Evolutionary conservation across 805 yeast genomes (phyloP).

Genomic region (Nakazawaea populi): DNA sequence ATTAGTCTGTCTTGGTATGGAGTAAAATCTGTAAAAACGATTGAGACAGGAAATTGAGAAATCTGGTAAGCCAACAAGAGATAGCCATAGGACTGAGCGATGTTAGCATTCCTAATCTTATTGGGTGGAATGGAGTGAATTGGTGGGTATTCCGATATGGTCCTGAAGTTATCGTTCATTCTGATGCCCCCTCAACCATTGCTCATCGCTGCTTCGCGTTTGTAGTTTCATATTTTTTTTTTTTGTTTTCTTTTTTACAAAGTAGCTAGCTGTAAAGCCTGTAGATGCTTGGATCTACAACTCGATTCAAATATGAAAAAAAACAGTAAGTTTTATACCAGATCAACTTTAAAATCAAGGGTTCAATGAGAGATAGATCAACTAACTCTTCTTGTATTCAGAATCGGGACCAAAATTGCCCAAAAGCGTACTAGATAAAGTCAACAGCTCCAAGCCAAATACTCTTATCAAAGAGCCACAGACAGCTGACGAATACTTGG

Average conservation of each 20-base stretch:
- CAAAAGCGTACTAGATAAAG: conserved; percentile 9
- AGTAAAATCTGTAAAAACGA: conserved; percentile 7
- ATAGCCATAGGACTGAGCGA: neutral
- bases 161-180: neutral
- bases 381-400: neutral
- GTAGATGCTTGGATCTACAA: too few species aligned
- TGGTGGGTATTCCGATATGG: conserved; percentile 3
- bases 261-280: neutral
- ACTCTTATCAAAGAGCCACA: conserved; percentile 19
- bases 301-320: neutral
- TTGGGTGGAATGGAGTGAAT: neutral
- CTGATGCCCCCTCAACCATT: too few species aligned
- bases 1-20: neutral
- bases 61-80: neutral
- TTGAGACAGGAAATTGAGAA: neutral
- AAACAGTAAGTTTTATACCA: neutral
- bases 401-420: conserved; percentile 14
- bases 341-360: too few species aligned
- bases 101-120: conserved; percentile 6
- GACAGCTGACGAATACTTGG: conserved; percentile 49
- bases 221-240: too few species aligned
- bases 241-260: neutral
- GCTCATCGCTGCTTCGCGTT: too few species aligned
- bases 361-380: neutral
- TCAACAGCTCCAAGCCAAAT: neutral